Evolutionary conservation across 73 alveolate species (phyloP), one percentile per base, ranked within the genome.

Genomic region (Breviolum minutum): DNA sequence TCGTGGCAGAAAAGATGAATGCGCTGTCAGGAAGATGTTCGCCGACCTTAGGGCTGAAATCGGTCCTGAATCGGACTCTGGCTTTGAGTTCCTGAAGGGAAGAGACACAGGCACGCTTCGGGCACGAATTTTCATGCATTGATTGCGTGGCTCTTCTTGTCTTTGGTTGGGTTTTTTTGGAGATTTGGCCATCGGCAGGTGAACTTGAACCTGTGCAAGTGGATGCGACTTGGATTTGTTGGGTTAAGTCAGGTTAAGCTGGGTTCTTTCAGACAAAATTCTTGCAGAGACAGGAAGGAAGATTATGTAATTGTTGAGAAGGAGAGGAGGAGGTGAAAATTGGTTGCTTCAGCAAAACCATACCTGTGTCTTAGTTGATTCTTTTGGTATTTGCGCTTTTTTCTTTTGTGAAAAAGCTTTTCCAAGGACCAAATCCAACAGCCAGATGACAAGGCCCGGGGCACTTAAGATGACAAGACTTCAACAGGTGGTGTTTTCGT

Each of bases 371-470:
- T 40, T 40, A 40, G 54, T 40, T 40, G 54, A 40, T 40, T 40
- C 54, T 40, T 40, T 40, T 40, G 54, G 54, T 40, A 40, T 40
- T 40, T 3, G 0, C 54, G 3, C 0, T 40, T 40, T 40, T 40
- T 40, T 40, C 3, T 40, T 16, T 71, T 71, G 16, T 10, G 40
- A 1, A 16, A 1, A 16, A 40, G 12, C 2, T 81, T 8, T 40
- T 70, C 17, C 63, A 17, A 91, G 97, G 97, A 91, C 40, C 27
- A 29, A 9, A 29, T 91, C 16, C 89, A 91, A 61, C 97, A 91
- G 89, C 97, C 97, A 12, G 97, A 91, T 74, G 97, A 91, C 97
- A 91, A 91, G 97, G 97, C 22, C 70, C 70, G 24, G 1, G 24
- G 1, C 1, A 66, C 22, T 13, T 16, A 1, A 66, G 76, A 20